Conservation (phyloP, 2,329 filamentous ascomycete genomes). For the Bimuria novae-zelandiae region DNA sequence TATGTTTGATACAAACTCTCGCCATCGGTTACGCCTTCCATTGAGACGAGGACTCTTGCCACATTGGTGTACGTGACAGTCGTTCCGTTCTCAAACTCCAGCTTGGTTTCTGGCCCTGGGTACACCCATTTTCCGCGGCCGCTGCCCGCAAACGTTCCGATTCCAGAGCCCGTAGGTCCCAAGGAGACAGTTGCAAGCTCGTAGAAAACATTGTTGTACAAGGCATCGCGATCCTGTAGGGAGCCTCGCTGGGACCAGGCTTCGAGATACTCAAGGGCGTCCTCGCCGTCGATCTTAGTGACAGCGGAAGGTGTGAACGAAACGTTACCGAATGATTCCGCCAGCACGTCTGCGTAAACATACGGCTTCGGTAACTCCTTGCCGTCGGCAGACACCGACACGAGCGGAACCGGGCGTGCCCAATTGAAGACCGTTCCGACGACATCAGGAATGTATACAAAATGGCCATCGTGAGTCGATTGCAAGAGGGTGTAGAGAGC, state of each 20-base stretch:
- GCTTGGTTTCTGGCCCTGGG: constrained; percentile 49
- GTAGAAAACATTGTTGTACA: constrained; percentile 59
- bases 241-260: constrained; percentile 54
- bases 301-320: constrained; percentile 56
- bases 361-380: constrained; percentile 60
- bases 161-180: constrained; percentile 46
- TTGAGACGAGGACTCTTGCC: constrained; percentile 48
- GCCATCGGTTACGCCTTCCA: constrained; percentile 50
- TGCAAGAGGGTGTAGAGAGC: constrained; percentile 50
- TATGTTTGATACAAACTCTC: constrained; percentile 47
- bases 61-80: constrained; percentile 48
- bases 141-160: constrained; percentile 52
- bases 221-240: constrained; percentile 62
- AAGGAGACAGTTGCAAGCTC: constrained; percentile 50
- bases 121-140: constrained; percentile 50
- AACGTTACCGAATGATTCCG: constrained; percentile 46
- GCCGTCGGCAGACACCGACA: constrained; percentile 63
- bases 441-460: constrained; percentile 59
- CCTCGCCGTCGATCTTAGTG: constrained; percentile 60
- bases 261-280: constrained; percentile 56
- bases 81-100: constrained; percentile 54
- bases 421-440: constrained; percentile 58
- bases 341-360: constrained; percentile 54
- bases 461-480: constrained; percentile 68
- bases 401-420: constrained; percentile 55